Base-by-base conservation (phyloP, 2,329 filamentous ascomycete genomes). In the Pezicula neosporulosa region DNA sequence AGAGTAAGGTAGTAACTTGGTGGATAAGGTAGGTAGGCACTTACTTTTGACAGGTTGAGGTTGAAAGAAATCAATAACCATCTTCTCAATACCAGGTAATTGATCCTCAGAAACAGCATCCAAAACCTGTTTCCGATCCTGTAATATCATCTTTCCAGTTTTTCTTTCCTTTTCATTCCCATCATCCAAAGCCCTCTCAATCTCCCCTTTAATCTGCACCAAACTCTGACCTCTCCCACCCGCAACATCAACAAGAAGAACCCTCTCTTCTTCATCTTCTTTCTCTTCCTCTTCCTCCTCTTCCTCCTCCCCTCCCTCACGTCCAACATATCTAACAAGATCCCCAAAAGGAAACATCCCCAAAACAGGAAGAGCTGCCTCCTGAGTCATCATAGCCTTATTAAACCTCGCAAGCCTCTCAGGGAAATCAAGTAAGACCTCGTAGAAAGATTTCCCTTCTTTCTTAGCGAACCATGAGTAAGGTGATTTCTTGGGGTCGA, bases 341-440 rank as follows among this genome's bases (percentile, higher is more conserved):
- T 45, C 19, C 21, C 30, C 21, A 33, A 50, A 48, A 21, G 49
- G 52, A 41, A 47, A 55, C 38, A 52, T 36, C 2, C 43, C 52
- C 4, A 49, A 13, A 6, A 52, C 48, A 7, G 45, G 49, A 28
- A 47, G 21, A 15, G 42, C 28, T 12, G 49, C 47, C 41, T 55
- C 52, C n/a, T 47, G 41, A 3, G 47, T 52, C 27, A 18, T 47
- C 49, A 52, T 52, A 9, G 56, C 57, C 21, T 49, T 47, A 39
- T 64, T 61, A 49, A 64, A 65, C 12, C 51, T 51, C 15, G 58
- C 51, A n/a, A 63, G 44, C 10, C 61, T 56, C 13, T 57, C 50
- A 3, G 58, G 58, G 24, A 61, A 49, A 19, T 57, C 57, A 13
- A 58, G 56, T 28, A 64, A 49, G 5, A 63, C 57, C 44, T 64